A percentile compares a stretch with the other conserved stretches of the same genome.
Conservation (phyloP, 192 early-diverging fungal genomes). For the Coemansia sp. region DNA sequence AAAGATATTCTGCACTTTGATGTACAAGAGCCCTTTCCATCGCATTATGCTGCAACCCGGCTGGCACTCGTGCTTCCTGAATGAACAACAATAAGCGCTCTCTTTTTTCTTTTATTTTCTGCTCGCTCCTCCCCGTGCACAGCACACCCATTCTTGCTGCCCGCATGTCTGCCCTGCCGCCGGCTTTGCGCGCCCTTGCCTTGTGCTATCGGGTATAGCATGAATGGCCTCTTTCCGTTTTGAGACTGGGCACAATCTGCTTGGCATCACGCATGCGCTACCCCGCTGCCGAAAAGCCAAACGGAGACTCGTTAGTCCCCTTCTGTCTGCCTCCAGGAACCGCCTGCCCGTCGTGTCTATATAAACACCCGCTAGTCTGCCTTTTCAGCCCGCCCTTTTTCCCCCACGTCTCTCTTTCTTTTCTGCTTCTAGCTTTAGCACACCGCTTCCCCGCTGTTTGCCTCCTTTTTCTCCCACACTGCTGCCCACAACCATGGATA, state of each 20-base stretch:
- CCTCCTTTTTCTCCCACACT: neutral
- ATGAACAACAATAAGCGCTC: slow-evolving; percentile 1
- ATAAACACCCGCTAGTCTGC: neutral
- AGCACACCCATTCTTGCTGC: neutral
- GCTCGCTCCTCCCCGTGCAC: neutral
- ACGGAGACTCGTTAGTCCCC: slow-evolving; percentile 1
- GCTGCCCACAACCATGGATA: slow-evolving; percentile 29
- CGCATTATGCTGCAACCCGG: neutral
- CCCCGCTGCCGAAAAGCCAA: slow-evolving; percentile 12
- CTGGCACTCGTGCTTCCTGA: neutral
- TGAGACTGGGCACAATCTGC: slow-evolving; percentile 6
- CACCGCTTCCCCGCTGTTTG: neutral
- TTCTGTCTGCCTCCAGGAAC: slow-evolving; percentile 8
- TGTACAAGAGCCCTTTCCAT: neutral
- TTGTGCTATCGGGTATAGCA: slow-evolving; percentile 4
- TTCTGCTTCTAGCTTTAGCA: neutral
- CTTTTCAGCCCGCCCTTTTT: slow-evolving; percentile 6
- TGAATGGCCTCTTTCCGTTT: slow-evolving; percentile 8
- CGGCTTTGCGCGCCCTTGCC: neutral
- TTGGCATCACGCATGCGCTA: slow-evolving; percentile 11
- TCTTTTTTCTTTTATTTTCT: neutral
- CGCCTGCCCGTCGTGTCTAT: neutral
- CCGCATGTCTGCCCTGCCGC: neutral
- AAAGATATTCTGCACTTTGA: neutral
- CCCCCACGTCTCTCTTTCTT: neutral